phyloP scores from a whole-genome alignment of 805 yeast genomes.

The Cyberlindnera maclurae region DNA sequence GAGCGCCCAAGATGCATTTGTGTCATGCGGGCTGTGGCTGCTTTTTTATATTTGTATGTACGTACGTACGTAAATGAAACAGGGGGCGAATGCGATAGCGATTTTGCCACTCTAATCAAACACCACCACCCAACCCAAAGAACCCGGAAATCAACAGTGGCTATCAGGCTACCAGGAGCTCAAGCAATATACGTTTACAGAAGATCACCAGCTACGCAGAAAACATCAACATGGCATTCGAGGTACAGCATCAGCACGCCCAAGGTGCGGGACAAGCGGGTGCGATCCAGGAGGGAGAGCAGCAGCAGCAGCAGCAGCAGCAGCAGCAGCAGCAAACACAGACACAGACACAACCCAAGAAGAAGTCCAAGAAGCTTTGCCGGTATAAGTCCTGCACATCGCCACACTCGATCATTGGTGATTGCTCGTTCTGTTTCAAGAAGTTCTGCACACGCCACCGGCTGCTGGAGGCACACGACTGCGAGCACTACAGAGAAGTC shows the following conservation, averaged over 20 bases:
- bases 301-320: conserved; percentile 1
- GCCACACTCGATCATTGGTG: conserved; percentile 46
- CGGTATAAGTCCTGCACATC: conserved; percentile 20
- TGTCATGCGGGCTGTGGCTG: no score
- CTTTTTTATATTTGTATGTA: no score
- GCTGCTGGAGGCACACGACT: conserved; percentile 52
- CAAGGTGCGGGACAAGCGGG: not conserved
- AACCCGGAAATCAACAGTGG: no score
- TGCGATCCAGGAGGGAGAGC: not conserved
- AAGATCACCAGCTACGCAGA: no score
- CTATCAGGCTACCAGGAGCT: no score
- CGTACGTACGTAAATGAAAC: not conserved
- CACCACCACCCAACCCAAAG: no score
- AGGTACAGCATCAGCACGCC: not conserved
- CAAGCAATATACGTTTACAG: no score
- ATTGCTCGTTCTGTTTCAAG: conserved; percentile 55
- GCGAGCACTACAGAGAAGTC: conserved; percentile 52
- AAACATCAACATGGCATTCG: no score
- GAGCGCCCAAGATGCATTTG: no score
- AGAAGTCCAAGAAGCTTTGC: conserved; percentile 25
- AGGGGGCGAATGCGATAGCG: not conserved
- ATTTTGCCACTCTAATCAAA: no score
- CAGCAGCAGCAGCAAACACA: not conserved
- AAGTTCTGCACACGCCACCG: conserved; percentile 63
- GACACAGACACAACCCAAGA: conserved; percentile 18